Evolutionary conservation across 306 rosid genomes (phyloP), one percentile per base, ranked within the genome.

Genomic region (Dicorynia guianensis): DNA sequence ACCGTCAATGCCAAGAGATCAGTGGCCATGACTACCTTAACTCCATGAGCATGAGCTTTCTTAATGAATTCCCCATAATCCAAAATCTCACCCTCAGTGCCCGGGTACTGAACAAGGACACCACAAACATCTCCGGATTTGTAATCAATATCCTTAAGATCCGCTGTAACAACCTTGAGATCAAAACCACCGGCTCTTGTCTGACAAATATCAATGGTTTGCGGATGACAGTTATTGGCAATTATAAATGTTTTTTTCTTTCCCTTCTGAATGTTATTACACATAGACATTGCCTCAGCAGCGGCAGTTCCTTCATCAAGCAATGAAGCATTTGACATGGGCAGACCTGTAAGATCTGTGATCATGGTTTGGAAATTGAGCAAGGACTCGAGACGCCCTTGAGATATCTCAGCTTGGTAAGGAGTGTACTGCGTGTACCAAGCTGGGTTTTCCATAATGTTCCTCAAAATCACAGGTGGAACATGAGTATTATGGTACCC

Each of bases 241-340:
- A 96, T 96, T 4, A 93, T 18, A 53, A 96, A 96, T 54, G 98
- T 96, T 77, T 96, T 96, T 81, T 89, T 92, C 93, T 96, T 96
- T 38, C 97, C 96, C 69, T 96, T 96, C 18, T 12, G 89, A 62
- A 93, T 93, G 61, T 96, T 83, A 34, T 93, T 93, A 60, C 99
- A 93, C 99, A 96, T 96, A 1, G 99, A 92, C 99, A 96, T 96
- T 54, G 99, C 99, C 81, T 96, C 99, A 0, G 99, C 98, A 0
- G 99, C 98, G 1, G 99, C 99, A 56, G 99, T 93, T 12, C 98
- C 99, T 83, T 96, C 99, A 82, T 96, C 99, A 25, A 96, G 98
- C 84, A 96, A 81, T 6, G 99, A 96, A 67, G 99, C 99, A 81
- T 96, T 96, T 4, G 99, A 90, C 99, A 96, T 96, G 33, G 99